Evolutionary conservation across 1,139 yeast genomes (phyloP), one percentile per base, ranked within the genome.

Genomic region (Pichia sp.): DNA sequence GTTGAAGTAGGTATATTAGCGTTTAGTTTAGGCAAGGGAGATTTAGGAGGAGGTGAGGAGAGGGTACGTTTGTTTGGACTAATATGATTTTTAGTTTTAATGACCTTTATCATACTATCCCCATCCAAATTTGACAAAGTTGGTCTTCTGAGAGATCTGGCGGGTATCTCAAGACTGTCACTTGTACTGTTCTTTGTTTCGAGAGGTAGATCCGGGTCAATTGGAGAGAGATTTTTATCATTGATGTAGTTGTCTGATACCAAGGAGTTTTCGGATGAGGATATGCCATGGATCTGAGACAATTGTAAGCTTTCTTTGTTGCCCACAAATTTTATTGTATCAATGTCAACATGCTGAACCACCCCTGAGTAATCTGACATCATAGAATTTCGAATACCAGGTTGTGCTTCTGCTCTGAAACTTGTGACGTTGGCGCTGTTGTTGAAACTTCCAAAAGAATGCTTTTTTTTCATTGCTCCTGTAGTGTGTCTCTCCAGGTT

Each of bases 331-430:
- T 72, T 71, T 2, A 75, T 72, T 8, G 75, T 72, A 38, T 68
- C 71, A 30, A 67, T 63, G 53, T 75, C 74, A 7, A 74, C 79
- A 54, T 75, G 74, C 31, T 77, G 79, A 10, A 77, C 71, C 19
- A 75, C 67, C 8, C 79, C 79, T 0, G 79, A 72, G 61, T 77
- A 77, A 34, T 72, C 73, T 0, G 80, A 76, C 47, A 74, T 59
- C 58, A 72, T 62, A 5, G 81, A 76, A 15, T 68, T 62, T 61
- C 80, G 67, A 45, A 71, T 71, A 3, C 68, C 73, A 13, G 67
- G 50, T 19, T 19, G n/a, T 8, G 11, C 10, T 31, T 42, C 45
- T 42, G 31, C n/a, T 26, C 31, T 42, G 29, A 42, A 42, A 13
- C 23, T 42, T 15, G 15, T 23, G 29, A 7, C 23, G 29, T 19